These are phyloP conservation scores for Boechera stricta DNA, from an alignment of 345 rosid species.

Conservation along the genomic window DNA sequence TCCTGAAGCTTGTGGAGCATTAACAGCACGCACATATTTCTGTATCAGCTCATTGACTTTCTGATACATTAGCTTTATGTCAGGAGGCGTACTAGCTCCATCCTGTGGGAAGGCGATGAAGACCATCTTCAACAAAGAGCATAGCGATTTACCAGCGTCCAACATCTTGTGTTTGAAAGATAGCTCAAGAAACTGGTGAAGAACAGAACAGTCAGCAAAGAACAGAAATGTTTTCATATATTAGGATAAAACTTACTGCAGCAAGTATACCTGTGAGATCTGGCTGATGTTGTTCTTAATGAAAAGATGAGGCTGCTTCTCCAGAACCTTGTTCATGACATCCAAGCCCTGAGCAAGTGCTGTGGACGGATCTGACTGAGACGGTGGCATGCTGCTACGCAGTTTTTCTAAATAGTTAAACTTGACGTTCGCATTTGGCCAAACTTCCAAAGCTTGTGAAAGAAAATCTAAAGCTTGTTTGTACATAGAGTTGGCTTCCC, in stretches of 20 bases:
- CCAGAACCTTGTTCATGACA: conserved; percentile 97
- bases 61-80: conserved; percentile 75
- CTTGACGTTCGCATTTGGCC: conserved; percentile 97
- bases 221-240: conserved; percentile 18
- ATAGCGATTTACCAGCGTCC: conserved; percentile 93
- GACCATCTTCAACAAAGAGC: conserved; percentile 94
- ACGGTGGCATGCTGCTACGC: conserved; percentile 80
- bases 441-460: conserved; percentile 94
- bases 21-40: conserved; percentile 67
- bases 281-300: conserved; percentile 86
- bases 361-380: conserved; percentile 95
- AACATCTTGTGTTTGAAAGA: conserved; percentile 94
- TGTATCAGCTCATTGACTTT: conserved; percentile 89
- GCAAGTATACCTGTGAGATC: conserved; percentile 78
- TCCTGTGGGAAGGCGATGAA: conserved; percentile 85
- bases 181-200: conserved; percentile 86
- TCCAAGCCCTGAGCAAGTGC: conserved; percentile 97
- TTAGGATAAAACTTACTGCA: conserved; percentile 28
- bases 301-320: conserved; percentile 95
- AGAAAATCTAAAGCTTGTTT: conserved; percentile 90
- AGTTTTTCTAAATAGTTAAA: conserved; percentile 94
- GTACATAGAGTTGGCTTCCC: conserved; percentile 88
- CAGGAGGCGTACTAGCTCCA: conserved; percentile 63
- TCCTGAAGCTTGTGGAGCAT: conserved; percentile 64
- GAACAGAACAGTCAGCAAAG: conserved; percentile 36